phyloP scores from a whole-genome alignment of 805 yeast species.

The Cyberlindnera bimundalis region DNA sequence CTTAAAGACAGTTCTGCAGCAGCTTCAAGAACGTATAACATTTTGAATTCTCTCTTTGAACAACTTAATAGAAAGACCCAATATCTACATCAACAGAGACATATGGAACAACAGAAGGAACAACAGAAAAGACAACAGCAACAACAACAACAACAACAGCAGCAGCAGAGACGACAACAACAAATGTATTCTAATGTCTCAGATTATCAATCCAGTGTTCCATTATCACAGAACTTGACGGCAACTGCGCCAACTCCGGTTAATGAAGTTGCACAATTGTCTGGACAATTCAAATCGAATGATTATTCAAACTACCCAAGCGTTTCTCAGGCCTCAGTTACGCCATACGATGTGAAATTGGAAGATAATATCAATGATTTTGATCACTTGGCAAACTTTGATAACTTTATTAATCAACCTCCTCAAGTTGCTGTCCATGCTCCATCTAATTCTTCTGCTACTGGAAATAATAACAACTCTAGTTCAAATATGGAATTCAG shows the following conservation, averaged over 20 bases:
- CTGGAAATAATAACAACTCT: neutral
- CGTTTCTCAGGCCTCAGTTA: constrained; percentile 8
- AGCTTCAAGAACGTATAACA: constrained; percentile 74
- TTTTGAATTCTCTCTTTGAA: constrained; percentile 76
- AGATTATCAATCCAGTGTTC: constrained; percentile 18
- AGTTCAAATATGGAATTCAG: neutral
- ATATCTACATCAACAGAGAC: constrained; percentile 33
- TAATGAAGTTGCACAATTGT: neutral
- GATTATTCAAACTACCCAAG: constrained; percentile 6
- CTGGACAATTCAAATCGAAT: neutral
- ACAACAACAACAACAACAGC: constrained; percentile 15
- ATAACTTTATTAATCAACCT: constrained; percentile 28
- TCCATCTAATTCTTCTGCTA: neutral
- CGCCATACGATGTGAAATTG: constrained; percentile 19
- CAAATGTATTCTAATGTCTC: neutral
- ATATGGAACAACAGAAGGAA: constrained; percentile 14
- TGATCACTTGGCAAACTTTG: constrained; percentile 30
- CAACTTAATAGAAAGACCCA: constrained; percentile 74
- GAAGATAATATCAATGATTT: constrained; percentile 24
- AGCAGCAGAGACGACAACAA: constrained; percentile 2
- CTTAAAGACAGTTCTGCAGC: constrained; percentile 74
- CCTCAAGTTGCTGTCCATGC: too few relatives aligned
- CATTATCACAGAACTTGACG: constrained; percentile 27
- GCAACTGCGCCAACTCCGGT: constrained; percentile 9
- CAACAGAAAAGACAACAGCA: constrained; percentile 10